phyloP scores from a whole-genome alignment of 495 filamentous ascomycete genomes.

The Podospora didyma region DNA sequence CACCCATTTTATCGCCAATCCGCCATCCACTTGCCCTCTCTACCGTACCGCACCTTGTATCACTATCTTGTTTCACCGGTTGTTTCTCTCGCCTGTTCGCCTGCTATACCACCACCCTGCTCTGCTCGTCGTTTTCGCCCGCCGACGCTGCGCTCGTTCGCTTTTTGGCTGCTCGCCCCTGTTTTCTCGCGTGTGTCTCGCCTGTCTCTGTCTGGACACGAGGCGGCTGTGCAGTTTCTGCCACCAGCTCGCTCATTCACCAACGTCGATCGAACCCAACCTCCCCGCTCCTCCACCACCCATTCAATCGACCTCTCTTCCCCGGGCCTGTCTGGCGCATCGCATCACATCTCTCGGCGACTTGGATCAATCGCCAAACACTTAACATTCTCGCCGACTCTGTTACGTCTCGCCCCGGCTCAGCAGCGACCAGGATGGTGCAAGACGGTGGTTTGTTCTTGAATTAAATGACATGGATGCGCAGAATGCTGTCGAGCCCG shows the following conservation, averaged over 20 bases:
- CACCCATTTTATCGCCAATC: slow-evolving; percentile 5
- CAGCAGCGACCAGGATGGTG: slow-evolving; percentile 51
- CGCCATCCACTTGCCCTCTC: slow-evolving; percentile 13
- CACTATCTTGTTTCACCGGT: slow-evolving; percentile 6
- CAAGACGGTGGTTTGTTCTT: slow-evolving; percentile 41
- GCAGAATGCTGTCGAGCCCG: slow-evolving; percentile 56
- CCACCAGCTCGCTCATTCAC: slow-evolving; percentile 9
- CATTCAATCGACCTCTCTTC: not conserved
- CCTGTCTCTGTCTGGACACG: slow-evolving; percentile 16
- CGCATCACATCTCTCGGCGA: slow-evolving; percentile 8
- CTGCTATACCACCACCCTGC: not conserved
- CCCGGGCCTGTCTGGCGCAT: slow-evolving; percentile 20
- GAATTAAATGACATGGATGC: slow-evolving; percentile 57
- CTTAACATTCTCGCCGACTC: slow-evolving; percentile 5
- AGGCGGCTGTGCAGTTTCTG: slow-evolving; percentile 22
- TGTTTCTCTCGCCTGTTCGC: slow-evolving; percentile 1
- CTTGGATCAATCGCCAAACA: slow-evolving; percentile 23
- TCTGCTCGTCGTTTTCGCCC: slow-evolving; percentile 1
- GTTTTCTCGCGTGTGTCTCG: slow-evolving; percentile 11
- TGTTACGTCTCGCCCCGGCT: slow-evolving; percentile 24
- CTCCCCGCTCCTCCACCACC: slow-evolving; percentile 1
- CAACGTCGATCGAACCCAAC: slow-evolving; percentile 7
- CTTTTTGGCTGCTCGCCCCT: slow-evolving; percentile 3
- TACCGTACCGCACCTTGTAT: slow-evolving; percentile 14
- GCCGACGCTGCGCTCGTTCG: slow-evolving; percentile 6